Percentiles rank a stretch among this genome's conserved stretches.
phyloP scores from a whole-genome alignment of 2,329 filamentous ascomycete genomes.

The Fonsecaea pedrosoi region DNA sequence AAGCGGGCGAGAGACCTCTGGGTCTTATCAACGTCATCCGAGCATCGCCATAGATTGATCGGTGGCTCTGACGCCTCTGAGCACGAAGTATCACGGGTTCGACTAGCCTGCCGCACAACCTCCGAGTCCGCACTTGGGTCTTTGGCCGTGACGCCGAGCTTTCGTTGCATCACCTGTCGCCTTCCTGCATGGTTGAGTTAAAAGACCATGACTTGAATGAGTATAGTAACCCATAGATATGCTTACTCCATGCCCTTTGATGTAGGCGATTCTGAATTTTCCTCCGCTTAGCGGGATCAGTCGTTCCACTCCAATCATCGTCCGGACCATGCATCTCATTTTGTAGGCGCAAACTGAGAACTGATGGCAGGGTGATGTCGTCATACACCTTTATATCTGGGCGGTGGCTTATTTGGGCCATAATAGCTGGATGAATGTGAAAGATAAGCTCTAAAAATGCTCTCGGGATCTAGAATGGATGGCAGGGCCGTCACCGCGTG shows the following conservation, averaged over 20 bases:
- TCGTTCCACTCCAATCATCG: conserved; percentile 32
- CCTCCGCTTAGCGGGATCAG: conserved; percentile 34
- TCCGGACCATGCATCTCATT: neutral
- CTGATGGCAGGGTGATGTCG: too few relatives aligned
- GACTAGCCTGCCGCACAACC: too few relatives aligned
- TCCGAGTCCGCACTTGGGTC: too few relatives aligned
- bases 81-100: too few relatives aligned
- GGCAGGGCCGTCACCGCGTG: too few relatives aligned
- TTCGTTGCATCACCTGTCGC: neutral
- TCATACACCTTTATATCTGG: too few relatives aligned
- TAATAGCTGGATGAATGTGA: too few relatives aligned
- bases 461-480: too few relatives aligned
- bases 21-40: neutral
- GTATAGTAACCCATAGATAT: neutral
- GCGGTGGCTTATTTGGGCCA: too few relatives aligned
- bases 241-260: conserved; percentile 38
- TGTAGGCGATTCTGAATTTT: conserved; percentile 39
- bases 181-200: conserved; percentile 5
- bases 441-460: too few relatives aligned
- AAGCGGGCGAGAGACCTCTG: neutral
- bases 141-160: too few relatives aligned
- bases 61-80: neutral
- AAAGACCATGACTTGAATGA: neutral
- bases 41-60: neutral
- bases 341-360: too few relatives aligned